Evolutionary conservation across 2,329 filamentous ascomycete genomes (phyloP), one percentile per base, ranked within the genome.

Genomic region (Alternaria rosae): DNA sequence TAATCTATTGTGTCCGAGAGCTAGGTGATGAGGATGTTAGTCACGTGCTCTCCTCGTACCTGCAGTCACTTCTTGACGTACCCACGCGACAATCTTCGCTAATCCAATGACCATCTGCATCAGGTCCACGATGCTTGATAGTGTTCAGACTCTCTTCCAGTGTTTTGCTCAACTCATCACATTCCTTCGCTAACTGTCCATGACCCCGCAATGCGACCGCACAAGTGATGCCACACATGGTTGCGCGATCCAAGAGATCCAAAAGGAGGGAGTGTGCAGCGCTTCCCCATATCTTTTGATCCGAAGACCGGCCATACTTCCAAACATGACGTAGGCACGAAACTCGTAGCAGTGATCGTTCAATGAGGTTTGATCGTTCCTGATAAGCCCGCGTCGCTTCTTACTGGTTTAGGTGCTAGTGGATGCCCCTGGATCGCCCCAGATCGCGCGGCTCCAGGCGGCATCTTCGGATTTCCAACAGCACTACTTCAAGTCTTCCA

Each of bases 21-120:
- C 73, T 74, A 38, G 4, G 35, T 15, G 8, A 17, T 38, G 21
- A 51, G 52, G 26, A 15, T 21, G 11, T 68, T n/a, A 67, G 58
- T 67, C 55, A 60, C 23, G 61, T 62, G 58, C n/a, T n/a, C 15
- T 10, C 20, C 8, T 32, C 8, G 9, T 42, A 25, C 32, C 20
- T 12, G 45, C 15, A 38, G 38, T 38, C 15, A 44, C 41, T 20
- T 12, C 53, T 60, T 3, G 9, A 50, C 73, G 56, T 70, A 84
- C 81, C 80, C 67, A 83, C 78, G 53, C 78, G 73, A 53, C 76
- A 74, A 66, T 83, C 79, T n/a, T 76, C 61, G 61, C 78, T 82
- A 58, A 84, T 79, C 83, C 83, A 85, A 54, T 79, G 70, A n/a
- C 81, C 82, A 54, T 76, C 73, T 25, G 78, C 76, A 67, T 85